Evolutionary conservation across 306 rosid genomes (phyloP).

Genomic region (Lathyrus aphaca): DNA sequence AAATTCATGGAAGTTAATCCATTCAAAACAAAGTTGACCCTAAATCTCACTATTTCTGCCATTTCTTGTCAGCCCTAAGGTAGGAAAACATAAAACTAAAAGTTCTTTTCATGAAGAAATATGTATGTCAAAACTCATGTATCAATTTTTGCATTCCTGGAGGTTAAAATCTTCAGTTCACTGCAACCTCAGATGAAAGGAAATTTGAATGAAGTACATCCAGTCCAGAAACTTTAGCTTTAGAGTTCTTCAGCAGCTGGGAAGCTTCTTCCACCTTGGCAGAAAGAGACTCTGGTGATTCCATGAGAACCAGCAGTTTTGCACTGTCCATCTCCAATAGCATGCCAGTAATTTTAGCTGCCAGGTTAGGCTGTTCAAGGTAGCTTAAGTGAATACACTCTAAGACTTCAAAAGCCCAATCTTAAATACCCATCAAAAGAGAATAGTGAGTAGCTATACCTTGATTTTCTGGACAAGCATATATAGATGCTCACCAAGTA

Average conservation of each 20-base stretch:
- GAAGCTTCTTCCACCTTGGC: conserved; percentile 85
- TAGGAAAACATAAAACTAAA: conserved; percentile 23
- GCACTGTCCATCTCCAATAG: conserved; percentile 91
- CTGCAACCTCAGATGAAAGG: conserved; percentile 81
- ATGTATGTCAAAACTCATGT: conserved; percentile 37
- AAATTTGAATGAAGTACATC: conserved; percentile 58
- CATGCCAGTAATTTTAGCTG: conserved; percentile 93
- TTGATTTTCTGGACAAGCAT: conserved; percentile 64
- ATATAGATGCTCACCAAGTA: conserved; percentile 78
- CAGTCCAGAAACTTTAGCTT: conserved; percentile 63
- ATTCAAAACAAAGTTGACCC: conserved; percentile 25
- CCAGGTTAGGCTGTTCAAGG: conserved; percentile 66
- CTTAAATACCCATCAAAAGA: conserved; percentile 1
- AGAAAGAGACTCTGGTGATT: conserved; percentile 75
- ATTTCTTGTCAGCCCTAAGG: conserved; percentile 37
- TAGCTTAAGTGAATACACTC: conserved; percentile 9
- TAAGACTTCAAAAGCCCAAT: conserved; percentile 20
- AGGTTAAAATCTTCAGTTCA: conserved; percentile 51
- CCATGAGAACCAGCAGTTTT: conserved; percentile 75
- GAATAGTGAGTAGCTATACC: conserved; percentile 46
- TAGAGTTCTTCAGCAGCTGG: conserved; percentile 73
- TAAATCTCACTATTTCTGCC: conserved; percentile 34
- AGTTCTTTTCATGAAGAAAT: conserved; percentile 33
- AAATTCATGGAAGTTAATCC: conserved; percentile 25
- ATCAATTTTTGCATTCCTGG: conserved; percentile 27